Evolutionary conservation across 257 asterid species (phyloP).

Genomic region (Euphrasia confusa): DNA sequence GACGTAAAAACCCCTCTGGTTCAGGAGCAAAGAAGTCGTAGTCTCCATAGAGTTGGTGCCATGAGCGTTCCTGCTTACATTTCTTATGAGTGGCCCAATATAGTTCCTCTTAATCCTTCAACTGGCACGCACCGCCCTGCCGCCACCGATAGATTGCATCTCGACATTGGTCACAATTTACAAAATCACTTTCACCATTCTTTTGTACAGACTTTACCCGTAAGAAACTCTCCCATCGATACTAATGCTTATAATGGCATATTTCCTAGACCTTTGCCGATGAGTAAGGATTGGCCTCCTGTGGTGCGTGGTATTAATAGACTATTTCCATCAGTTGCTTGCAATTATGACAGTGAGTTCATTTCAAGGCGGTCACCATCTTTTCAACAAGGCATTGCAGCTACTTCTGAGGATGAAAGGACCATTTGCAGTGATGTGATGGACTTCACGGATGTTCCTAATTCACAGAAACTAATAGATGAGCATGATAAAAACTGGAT

Average conservation of each 20-base stretch:
- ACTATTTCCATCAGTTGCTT: constrained; percentile 60
- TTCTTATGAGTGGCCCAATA: constrained; percentile 94
- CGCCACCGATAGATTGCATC: constrained; percentile 93
- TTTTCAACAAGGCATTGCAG: constrained; percentile 55
- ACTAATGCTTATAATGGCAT: constrained; percentile 51
- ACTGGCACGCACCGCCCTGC: constrained; percentile 68
- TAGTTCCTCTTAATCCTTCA: constrained; percentile 58
- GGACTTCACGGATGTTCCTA: constrained; percentile 59
- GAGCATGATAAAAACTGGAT: constrained; percentile 87
- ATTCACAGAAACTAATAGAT: constrained; percentile 64
- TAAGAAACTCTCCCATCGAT: constrained; percentile 69
- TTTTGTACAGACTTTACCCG: constrained; percentile 59
- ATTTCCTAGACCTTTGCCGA: constrained; percentile 58
- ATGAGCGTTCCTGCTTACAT: constrained; percentile 54
- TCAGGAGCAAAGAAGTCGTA: constrained; percentile 44
- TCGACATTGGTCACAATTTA: constrained; percentile 93
- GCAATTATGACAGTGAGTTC: constrained; percentile 84
- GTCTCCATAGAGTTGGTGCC: constrained; percentile 60
- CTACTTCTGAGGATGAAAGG: constrained; percentile 79
- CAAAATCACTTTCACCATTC: constrained; percentile 80
- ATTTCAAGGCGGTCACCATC: constrained; percentile 74
- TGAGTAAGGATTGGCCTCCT: constrained; percentile 96
- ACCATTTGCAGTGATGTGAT: constrained; percentile 53
- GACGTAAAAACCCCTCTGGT: constrained; percentile 35
- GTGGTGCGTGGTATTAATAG: constrained; percentile 64